A percentile compares a stretch with the other conserved stretches of the same genome.
Conservation (phyloP, 1,139 yeast species). For the Saccharomycopsis hybrid region DNA sequence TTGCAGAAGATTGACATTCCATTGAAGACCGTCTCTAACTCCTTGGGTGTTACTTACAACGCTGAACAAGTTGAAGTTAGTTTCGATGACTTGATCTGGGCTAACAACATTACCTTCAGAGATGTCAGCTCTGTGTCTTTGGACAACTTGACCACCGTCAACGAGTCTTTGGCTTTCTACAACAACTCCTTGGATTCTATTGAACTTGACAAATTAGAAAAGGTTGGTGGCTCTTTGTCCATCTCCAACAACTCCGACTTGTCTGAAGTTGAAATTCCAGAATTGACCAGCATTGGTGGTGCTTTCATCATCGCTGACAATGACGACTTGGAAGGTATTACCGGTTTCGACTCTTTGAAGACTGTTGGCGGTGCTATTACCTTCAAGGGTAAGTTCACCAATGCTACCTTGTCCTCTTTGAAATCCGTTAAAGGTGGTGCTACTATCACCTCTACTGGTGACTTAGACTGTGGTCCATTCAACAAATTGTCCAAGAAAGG, state of each 20-base stretch:
- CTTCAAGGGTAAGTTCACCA: constrained; percentile 71
- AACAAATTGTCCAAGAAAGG: constrained; percentile 61
- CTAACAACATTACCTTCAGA: constrained; percentile 80
- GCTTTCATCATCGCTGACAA: constrained; percentile 85
- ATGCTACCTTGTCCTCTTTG: constrained; percentile 69
- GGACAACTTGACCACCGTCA: constrained; percentile 60
- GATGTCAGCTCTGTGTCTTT: constrained; percentile 68
- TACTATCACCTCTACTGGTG: constrained; percentile 64
- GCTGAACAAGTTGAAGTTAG: constrained; percentile 64
- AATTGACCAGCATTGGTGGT: constrained; percentile 73
- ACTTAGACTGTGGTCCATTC: constrained; percentile 76
- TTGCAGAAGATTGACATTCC: constrained; percentile 65
- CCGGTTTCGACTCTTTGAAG: constrained; percentile 67
- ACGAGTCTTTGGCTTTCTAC: constrained; percentile 75
- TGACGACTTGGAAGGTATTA: constrained; percentile 55
- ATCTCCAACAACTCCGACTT: constrained; percentile 68
- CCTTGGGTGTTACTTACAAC: constrained; percentile 77
- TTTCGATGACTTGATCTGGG: constrained; percentile 69
- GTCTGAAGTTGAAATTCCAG: constrained; percentile 61
- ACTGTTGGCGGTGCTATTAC: constrained; percentile 84
- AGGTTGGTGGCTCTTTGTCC: constrained; percentile 77
- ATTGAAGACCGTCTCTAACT: constrained; percentile 65
- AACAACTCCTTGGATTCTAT: constrained; percentile 55
- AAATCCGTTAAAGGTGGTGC: constrained; percentile 88
- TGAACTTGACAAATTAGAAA: constrained; percentile 46